phyloP scores from a whole-genome alignment of 176 grass and related monocot species.

The Eragrostis curvula region DNA sequence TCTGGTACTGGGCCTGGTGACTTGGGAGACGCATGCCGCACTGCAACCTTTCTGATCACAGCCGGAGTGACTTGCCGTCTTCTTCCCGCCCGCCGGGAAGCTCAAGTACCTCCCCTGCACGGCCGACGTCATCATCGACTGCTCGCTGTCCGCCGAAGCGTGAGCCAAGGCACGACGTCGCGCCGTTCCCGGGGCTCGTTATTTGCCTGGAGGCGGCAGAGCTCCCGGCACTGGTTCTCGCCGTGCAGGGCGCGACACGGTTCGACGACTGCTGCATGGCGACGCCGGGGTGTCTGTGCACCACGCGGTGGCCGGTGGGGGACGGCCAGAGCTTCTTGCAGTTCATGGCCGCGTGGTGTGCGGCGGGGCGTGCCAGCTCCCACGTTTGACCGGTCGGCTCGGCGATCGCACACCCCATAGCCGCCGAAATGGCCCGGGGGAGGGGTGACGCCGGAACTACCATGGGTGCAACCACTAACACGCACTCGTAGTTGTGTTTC shows the following conservation, averaged over 20 bases:
- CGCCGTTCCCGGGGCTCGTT: conserved; percentile 39
- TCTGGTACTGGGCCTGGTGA: too few relatives aligned
- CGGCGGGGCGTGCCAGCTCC: background rate
- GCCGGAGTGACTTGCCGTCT: too few relatives aligned
- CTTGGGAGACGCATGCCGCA: too few relatives aligned
- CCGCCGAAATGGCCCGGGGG: conserved; percentile 19
- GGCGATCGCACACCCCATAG: conserved; percentile 43
- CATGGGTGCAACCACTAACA: too few relatives aligned
- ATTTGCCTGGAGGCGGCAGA: conserved; percentile 10
- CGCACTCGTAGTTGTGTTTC: too few relatives aligned
- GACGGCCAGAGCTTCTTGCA: conserved; percentile 51
- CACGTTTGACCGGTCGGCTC: conserved; percentile 33
- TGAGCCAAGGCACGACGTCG: conserved; percentile 28
- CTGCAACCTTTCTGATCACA: too few relatives aligned
- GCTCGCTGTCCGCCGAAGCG: conserved; percentile 1
- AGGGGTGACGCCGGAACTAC: too few relatives aligned
- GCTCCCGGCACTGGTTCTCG: conserved; percentile 45
- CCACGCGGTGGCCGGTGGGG: conserved; percentile 39
- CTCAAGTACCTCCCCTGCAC: background rate
- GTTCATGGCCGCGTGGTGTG: too few relatives aligned
- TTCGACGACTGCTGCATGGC: conserved; percentile 34
- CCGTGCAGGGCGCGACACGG: conserved; percentile 50
- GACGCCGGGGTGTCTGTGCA: too few relatives aligned
- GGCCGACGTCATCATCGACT: too few relatives aligned
- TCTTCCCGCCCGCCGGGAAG: too few relatives aligned